These are phyloP conservation scores for Incumbomyces delicatus DNA, from an alignment of 2,329 filamentous ascomycete genomes.

Conservation along the genomic window DNA sequence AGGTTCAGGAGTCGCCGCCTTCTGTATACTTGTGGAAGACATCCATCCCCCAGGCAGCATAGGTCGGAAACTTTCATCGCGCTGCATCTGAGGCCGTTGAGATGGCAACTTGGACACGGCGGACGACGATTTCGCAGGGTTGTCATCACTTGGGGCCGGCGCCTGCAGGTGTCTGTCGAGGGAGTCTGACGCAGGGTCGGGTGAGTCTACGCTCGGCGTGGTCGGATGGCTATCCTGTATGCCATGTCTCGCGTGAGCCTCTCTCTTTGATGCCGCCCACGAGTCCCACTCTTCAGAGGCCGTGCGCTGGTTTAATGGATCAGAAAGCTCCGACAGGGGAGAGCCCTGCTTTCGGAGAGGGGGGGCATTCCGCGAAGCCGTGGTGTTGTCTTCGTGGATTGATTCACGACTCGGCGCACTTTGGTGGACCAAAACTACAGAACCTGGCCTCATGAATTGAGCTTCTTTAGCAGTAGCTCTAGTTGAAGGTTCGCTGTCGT, in stretches of 20 bases:
- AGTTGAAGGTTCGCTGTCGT: neutral
- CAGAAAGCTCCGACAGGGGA: neutral
- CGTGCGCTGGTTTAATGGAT: constrained; percentile 7
- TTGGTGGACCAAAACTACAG: neutral
- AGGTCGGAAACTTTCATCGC: constrained; percentile 39
- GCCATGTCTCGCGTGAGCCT: constrained; percentile 8
- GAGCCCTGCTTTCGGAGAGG: neutral
- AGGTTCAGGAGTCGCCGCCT: constrained; percentile 5
- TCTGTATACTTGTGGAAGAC: constrained; percentile 31
- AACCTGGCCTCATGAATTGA: constrained; percentile 2
- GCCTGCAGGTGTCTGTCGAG: neutral
- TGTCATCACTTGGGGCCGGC: neutral
- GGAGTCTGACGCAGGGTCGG: neutral
- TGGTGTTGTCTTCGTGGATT: neutral
- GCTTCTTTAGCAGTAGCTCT: neutral
- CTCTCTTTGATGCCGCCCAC: constrained; percentile 9
- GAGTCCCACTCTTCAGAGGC: constrained; percentile 17
- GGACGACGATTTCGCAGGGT: neutral
- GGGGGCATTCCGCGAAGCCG: neutral
- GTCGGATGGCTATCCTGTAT: constrained; percentile 5
- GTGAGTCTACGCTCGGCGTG: neutral
- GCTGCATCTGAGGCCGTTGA: constrained; percentile 22
- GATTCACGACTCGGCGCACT: neutral
- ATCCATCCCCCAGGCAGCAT: constrained; percentile 46
- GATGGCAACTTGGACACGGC: neutral